Evolutionary conservation across 345 rosid genomes (phyloP).

Genomic region (Rubroshorea leprosula): DNA sequence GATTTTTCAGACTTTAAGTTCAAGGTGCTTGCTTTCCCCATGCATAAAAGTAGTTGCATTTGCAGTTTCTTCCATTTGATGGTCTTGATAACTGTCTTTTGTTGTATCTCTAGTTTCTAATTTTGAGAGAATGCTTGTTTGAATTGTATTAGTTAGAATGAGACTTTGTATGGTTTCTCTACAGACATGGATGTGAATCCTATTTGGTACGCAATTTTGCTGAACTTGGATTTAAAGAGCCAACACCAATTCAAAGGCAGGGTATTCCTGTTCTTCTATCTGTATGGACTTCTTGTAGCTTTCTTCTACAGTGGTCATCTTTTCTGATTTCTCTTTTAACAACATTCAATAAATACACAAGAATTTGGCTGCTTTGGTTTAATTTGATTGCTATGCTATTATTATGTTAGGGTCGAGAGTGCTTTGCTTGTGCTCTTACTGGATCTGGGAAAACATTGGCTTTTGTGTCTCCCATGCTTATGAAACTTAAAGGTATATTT

Average conservation of each 20-base stretch:
- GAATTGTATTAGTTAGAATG: conserved; percentile 6
- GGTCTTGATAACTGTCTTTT: too few relatives aligned
- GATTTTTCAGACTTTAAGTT: conserved; percentile 56
- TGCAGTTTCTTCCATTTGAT: neutral
- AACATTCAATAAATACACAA: too few relatives aligned
- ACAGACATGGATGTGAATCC: conserved; percentile 62
- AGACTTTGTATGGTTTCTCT: neutral
- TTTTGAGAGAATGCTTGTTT: neutral
- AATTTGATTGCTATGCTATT: too few relatives aligned
- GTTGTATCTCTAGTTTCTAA: neutral
- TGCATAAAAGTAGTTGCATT: too few relatives aligned
- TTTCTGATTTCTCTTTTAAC: too few relatives aligned
- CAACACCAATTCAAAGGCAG: too few relatives aligned
- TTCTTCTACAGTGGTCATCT: conserved; percentile 1
- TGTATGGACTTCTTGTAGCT: conserved; percentile 42
- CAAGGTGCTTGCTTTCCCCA: conserved; percentile 44
- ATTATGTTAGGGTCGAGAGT: too few relatives aligned
- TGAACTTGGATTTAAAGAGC: conserved; percentile 89
- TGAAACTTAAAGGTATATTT: conserved; percentile 81
- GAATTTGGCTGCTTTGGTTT: too few relatives aligned
- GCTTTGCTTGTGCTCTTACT: too few relatives aligned
- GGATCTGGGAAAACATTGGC: too few relatives aligned
- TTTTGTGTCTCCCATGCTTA: conserved; percentile 86
- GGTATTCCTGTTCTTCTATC: conserved; percentile 82
- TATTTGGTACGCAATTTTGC: conserved; percentile 59